Conservation (phyloP, 352 stramenopile genomes). For the Achlya hypogyna region DNA sequence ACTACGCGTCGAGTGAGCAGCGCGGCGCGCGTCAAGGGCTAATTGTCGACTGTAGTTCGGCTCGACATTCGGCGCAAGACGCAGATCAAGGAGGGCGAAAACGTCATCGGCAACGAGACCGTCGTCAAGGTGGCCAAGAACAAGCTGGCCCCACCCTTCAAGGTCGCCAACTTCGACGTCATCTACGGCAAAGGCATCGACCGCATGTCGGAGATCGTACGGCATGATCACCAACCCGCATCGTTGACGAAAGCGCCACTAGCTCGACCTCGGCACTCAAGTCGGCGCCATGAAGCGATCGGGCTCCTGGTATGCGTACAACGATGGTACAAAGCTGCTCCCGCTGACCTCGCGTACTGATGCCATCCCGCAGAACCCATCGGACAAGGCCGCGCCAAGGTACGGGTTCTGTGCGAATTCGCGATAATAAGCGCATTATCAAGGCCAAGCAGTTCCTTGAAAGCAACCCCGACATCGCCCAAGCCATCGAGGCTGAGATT, state of each 20-base stretch:
- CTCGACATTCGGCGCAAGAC: conserved; percentile 94
- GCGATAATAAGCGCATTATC: neutral
- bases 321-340: neutral
- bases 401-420: neutral
- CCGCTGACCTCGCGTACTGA: neutral
- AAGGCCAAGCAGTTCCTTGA: conserved; percentile 66
- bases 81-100: conserved; percentile 84
- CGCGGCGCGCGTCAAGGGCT: conserved; percentile 57
- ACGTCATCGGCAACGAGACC: conserved; percentile 92
- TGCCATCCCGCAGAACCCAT: conserved; percentile 68
- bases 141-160: conserved; percentile 96
- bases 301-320: conserved; percentile 52
- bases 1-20: conserved; percentile 51
- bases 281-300: conserved; percentile 69
- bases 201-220: conserved; percentile 68
- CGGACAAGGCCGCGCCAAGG: conserved; percentile 68
- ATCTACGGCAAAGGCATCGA: conserved; percentile 96
- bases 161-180: conserved; percentile 94
- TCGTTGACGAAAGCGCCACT: neutral
- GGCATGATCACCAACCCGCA: neutral
- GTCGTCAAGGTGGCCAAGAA: conserved; percentile 99
- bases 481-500: conserved; percentile 61
- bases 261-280: conserved; percentile 68
- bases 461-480: conserved; percentile 59
- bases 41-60: conserved; percentile 87